Base-by-base conservation (phyloP, 2,329 filamentous ascomycete genomes). In the Aureobasidium musti region DNA sequence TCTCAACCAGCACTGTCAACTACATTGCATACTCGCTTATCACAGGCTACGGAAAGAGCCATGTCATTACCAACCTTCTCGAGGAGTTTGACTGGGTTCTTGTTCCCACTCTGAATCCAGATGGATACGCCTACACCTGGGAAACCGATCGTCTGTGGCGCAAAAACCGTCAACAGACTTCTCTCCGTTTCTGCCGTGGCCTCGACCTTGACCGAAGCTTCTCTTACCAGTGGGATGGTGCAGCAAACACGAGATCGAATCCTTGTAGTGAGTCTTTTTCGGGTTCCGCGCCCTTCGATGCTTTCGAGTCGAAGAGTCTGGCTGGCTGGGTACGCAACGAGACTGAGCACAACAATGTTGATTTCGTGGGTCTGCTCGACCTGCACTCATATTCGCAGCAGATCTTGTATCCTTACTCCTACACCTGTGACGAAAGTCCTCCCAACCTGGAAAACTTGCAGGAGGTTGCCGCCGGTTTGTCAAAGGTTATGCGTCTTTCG, bases 351-450 rank as follows among this genome's bases (percentile, higher is more conserved):
- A 86, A 89, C 74, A 88, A 89, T 66, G 87, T 89, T 61, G 83
- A 89, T 19, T 92, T 98, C 71, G 85, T 93, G n/a, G 92, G 89
- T 3, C 89, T 96, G 70, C 76, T 98, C 52, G 95, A 99, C 76
- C 83, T 98, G 30, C 95, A 99, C 78, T 94, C 91, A 1, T 99
- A 98, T 77, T 96, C 92, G 0, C 93, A 99, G 79, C 91, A 97
- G 78, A 89, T 99, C 26, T 83, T 98, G 10, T 97, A 95, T 75
- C 95, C 95, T 0, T 98, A 93, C 76, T 89, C 91, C 5, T 97
- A 91, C 78, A 91, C 91, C 14, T 99, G 95, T 81, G 80, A 82
- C 6, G 83, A 85, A 5, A 82, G 88, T 33, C 94, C 95, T 14
- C 93, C 94, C 0, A 92, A 92, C 43, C 81, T 95, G 19, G 95